phyloP scores from a whole-genome alignment of 352 stramenopile genomes.

The Phytophthora ramorum region DNA sequence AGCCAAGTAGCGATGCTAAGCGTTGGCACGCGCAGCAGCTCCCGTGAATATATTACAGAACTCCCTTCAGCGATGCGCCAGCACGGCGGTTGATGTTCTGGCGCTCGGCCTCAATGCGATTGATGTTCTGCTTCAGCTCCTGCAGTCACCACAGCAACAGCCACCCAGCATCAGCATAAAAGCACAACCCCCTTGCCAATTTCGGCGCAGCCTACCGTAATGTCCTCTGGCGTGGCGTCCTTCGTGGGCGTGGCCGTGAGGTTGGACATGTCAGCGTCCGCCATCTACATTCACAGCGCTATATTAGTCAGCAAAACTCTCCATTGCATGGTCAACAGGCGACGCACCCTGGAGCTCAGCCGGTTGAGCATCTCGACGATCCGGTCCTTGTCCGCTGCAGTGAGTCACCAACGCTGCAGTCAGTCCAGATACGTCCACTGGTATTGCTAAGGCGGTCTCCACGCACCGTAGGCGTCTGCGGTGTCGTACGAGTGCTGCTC shows the following conservation, averaged over 20 bases:
- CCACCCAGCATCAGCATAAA: conserved; percentile 3
- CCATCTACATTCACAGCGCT: conserved; percentile 55
- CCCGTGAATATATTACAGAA: conserved; percentile 61
- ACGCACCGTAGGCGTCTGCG: conserved; percentile 77
- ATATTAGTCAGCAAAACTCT: conserved; percentile 6
- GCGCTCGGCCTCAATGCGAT: conserved; percentile 79
- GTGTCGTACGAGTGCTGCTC: conserved; percentile 69
- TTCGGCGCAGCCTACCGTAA: conserved; percentile 42
- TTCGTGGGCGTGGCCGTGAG: conserved; percentile 81
- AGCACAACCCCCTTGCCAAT: not conserved
- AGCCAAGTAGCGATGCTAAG: conserved; percentile 8
- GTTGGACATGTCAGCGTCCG: conserved; percentile 88
- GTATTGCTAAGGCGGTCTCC: not conserved
- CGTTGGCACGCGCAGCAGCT: conserved; percentile 13
- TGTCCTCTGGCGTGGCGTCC: conserved; percentile 81
- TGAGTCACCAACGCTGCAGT: not conserved
- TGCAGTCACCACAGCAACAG: conserved; percentile 19
- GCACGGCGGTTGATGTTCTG: conserved; percentile 81
- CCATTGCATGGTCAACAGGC: not conserved
- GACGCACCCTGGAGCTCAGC: conserved; percentile 75
- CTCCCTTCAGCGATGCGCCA: conserved; percentile 80
- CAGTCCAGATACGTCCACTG: not conserved
- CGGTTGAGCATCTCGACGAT: conserved; percentile 91
- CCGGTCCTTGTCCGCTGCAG: conserved; percentile 83
- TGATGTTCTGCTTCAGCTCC: conserved; percentile 81